Evolutionary conservation across 805 yeast genomes (phyloP), one percentile per base, ranked within the genome.

Genomic region (Brettanomyces nanus): DNA sequence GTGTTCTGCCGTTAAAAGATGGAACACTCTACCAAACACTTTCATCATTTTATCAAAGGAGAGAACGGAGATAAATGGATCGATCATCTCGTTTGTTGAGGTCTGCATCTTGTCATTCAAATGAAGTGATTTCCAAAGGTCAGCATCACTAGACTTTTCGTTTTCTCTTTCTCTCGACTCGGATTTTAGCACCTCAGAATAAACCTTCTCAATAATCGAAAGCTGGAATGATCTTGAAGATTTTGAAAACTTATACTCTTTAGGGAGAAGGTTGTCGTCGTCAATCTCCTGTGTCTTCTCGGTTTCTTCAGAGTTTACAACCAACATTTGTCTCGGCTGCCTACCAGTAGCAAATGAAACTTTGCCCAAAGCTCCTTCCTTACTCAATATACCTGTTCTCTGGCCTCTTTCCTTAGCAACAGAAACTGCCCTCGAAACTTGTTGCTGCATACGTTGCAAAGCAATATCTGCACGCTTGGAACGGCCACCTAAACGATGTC

Each of bases 361-460:
- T 61, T 81, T 85, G 49, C 97, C 97, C 42, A 90, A 68, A 2
- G 95, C 92, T 51, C 95, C 96, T 53, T 81, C 95, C 52, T 73
- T 73, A 35, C 67, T 66, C 31, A 71, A 68, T 22, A 77, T 75
- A 49, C 75, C 76, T 28, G 71, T 64, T 62, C 79, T 79, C 38
- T 85, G 82, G 35, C 74, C 73, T 46, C 70, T 68, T 52, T 86
- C 95, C 56, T 85, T 85, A 19, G 97, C 98, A 28, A 85, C 90
- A 38, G 90, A 84, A 14, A 90, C 97, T 13, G 97, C 97, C 53
- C 84, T 85, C 54, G 87, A 94, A 37, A 90, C 95, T 65, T 90
- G 97, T 58, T 87, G 95, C 64, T 90, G 97, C 95, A 92, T 85
- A 69, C 97, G 80, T 66, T 85, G 95, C 52, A 89, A 70, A 1